phyloP scores from a whole-genome alignment of 345 rosid species.

The Eucalyptus erythrocorys region DNA sequence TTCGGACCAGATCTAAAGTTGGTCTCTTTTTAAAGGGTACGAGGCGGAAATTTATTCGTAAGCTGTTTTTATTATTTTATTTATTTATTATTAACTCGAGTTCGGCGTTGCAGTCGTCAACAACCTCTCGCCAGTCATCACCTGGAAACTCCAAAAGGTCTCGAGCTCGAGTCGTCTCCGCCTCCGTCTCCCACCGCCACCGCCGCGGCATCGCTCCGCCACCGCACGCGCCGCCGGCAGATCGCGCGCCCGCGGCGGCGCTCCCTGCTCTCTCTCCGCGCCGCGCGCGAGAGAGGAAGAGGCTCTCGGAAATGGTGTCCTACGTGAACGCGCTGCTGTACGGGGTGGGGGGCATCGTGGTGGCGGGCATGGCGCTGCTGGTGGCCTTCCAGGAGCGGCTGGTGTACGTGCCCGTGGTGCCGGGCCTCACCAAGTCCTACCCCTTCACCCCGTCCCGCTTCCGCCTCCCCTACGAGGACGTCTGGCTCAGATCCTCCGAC shows the following conservation, averaged over 20 bases:
- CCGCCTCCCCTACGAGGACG: conserved; percentile 74
- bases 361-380: conserved; percentile 86
- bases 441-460: conserved; percentile 75
- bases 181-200: neutral
- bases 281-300: neutral
- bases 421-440: conserved; percentile 83
- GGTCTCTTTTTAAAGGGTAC: neutral
- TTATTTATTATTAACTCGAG: neutral
- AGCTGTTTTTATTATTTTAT: neutral
- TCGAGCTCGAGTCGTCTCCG: neutral
- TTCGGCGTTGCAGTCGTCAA: neutral
- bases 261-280: neutral
- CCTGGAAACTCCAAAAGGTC: neutral
- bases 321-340: conserved; percentile 64
- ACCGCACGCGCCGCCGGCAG: neutral
- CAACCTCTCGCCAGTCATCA: neutral
- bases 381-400: conserved; percentile 93
- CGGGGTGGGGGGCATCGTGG: conserved; percentile 83
- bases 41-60: neutral
- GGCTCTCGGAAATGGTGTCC: conserved; percentile 38
- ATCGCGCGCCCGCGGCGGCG: neutral
- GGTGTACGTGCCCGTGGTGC: conserved; percentile 92
- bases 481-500: conserved; percentile 93
- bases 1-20: neutral
- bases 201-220: neutral